Conservation (phyloP, 1,139 yeast species). For the Kodamaea fungicola region DNA sequence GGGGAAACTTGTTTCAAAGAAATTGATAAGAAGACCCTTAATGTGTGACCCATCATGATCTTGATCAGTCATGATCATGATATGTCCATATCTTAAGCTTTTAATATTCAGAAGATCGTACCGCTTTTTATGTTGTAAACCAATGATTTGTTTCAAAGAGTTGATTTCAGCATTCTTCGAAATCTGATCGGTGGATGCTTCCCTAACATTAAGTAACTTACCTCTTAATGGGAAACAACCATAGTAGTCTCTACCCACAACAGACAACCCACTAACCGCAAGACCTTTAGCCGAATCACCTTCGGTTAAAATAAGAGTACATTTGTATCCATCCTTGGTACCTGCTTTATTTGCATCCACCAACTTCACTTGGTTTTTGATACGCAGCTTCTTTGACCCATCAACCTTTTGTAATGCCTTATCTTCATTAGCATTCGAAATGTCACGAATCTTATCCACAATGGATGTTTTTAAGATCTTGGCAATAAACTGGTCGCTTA, state of each 20-base stretch:
- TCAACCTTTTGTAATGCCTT: constrained; percentile 88
- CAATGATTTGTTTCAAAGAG: constrained; percentile 93
- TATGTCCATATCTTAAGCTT: constrained; percentile 87
- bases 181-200: constrained; percentile 92
- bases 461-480: constrained; percentile 74
- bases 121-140: constrained; percentile 86
- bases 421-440: constrained; percentile 84
- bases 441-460: constrained; percentile 75
- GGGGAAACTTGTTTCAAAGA: constrained; percentile 90
- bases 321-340: constrained; percentile 83
- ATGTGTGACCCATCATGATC: constrained; percentile 99
- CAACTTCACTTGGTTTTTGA: constrained; percentile 84
- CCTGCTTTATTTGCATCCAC: constrained; percentile 98
- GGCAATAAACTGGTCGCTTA: constrained; percentile 74
- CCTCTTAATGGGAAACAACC: constrained; percentile 97
- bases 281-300: constrained; percentile 95
- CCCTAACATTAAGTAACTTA: constrained; percentile 91
- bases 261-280: constrained; percentile 92
- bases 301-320: constrained; percentile 91
- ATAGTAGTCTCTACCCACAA: constrained; percentile 91
- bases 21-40: constrained; percentile 92
- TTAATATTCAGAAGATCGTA: constrained; percentile 62
- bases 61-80: constrained; percentile 99
- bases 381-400: constrained; percentile 78
- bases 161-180: constrained; percentile 91